These are phyloP conservation scores for Parasitella parasitica DNA, from an alignment of 371 early-diverging fungal genomes.

Conservation along the genomic window DNA sequence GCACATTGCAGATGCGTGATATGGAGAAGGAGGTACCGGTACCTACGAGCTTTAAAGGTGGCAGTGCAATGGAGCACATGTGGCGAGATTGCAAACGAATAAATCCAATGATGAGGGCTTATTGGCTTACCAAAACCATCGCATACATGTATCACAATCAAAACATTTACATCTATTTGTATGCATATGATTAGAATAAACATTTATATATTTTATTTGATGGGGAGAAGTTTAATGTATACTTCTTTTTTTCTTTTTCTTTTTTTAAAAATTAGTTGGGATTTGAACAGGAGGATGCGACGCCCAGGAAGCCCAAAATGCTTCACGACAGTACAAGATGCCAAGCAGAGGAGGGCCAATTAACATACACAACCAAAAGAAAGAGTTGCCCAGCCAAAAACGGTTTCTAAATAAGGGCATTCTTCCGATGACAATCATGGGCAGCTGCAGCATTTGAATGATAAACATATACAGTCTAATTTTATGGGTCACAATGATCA, in stretches of 20 bases:
- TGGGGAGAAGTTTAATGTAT: not conserved
- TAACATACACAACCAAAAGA: slow-evolving; percentile 89
- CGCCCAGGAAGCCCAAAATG: slow-evolving; percentile 31
- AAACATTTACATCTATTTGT: too few relatives aligned
- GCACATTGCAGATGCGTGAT: too few relatives aligned
- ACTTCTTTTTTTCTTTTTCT: not conserved
- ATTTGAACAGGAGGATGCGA: not conserved
- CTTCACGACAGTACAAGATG: slow-evolving; percentile 71
- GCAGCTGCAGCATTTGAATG: slow-evolving; percentile 92
- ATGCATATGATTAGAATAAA: not conserved
- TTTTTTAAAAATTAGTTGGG: not conserved
- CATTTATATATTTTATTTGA: not conserved
- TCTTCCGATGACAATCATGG: slow-evolving; percentile 78
- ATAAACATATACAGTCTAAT: slow-evolving; percentile 81
- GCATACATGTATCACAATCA: too few relatives aligned
- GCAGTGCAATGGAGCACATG: too few relatives aligned
- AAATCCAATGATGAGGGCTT: too few relatives aligned
- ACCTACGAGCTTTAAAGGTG: too few relatives aligned
- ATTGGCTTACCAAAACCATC: too few relatives aligned
- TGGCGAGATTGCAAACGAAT: too few relatives aligned
- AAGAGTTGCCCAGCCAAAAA: slow-evolving; percentile 72
- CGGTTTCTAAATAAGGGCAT: slow-evolving; percentile 58
- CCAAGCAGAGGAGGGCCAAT: slow-evolving; percentile 78
- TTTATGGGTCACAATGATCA: slow-evolving; percentile 73
- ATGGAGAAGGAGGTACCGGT: too few relatives aligned